Percentiles rank a stretch among this genome's conserved stretches.
Conservation (phyloP, 2,329 filamentous ascomycete genomes). For the Alternaria sp. region DNA sequence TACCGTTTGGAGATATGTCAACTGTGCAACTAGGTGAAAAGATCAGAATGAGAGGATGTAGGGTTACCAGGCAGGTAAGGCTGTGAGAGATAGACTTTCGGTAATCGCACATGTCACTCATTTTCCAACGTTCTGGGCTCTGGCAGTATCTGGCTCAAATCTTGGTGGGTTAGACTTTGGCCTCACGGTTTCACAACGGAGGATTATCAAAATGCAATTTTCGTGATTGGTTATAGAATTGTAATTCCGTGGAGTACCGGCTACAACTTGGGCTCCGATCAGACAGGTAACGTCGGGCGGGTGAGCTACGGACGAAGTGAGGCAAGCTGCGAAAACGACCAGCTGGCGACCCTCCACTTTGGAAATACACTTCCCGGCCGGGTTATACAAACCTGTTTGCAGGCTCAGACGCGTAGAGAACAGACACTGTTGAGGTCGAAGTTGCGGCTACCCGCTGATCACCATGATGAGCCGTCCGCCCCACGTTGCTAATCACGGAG, state of each 20-base stretch:
- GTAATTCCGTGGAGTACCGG: neutral
- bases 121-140: constrained; percentile 29
- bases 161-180: neutral
- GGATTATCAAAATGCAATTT: neutral
- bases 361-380: neutral
- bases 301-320: constrained; percentile 1
- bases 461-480: constrained; percentile 20
- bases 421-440: constrained; percentile 15
- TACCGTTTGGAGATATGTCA: neutral
- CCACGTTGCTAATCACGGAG: constrained; percentile 20
- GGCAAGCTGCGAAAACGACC: neutral
- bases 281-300: constrained; percentile 1
- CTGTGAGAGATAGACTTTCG: neutral
- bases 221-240: neutral
- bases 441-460: constrained; percentile 15
- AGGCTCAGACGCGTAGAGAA: neutral
- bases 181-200: neutral
- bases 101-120: constrained; percentile 31
- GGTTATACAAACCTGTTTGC: constrained; percentile 1
- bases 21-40: neutral
- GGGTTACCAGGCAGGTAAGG: neutral
- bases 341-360: neutral
- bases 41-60: neutral
- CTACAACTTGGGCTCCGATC: neutral
- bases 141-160: constrained; percentile 3